Percentiles rank a stretch among this genome's conserved stretches.
Evolutionary conservation across 331 rosid genomes (phyloP).

Genomic region (Stylosanthes scabra): DNA sequence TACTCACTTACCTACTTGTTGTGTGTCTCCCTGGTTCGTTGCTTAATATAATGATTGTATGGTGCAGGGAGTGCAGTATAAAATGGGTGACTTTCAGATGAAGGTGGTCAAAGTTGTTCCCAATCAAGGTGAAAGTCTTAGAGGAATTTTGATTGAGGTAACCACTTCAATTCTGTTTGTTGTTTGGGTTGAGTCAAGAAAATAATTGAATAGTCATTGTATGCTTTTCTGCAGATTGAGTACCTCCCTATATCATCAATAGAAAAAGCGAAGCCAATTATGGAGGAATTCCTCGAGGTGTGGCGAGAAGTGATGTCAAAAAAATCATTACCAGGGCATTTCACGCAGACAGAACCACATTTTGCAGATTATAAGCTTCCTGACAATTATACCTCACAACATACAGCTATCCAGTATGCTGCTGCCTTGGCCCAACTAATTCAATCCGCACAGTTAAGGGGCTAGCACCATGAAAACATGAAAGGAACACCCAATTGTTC

Average conservation of each 20-base stretch:
- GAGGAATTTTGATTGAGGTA: slow-evolving; percentile 97
- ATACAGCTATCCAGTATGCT: slow-evolving; percentile 90
- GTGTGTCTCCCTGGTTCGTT: background rate
- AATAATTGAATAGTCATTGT: no score
- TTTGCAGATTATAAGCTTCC: slow-evolving; percentile 78
- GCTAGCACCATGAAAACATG: slow-evolving; percentile 32
- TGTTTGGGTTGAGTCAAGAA: background rate
- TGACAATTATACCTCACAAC: slow-evolving; percentile 75
- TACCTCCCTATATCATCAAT: slow-evolving; percentile 85
- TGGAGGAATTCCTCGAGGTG: slow-evolving; percentile 77
- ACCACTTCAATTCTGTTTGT: background rate
- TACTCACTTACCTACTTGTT: background rate
- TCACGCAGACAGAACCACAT: slow-evolving; percentile 72
- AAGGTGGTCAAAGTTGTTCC: slow-evolving; percentile 84
- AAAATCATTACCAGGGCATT: slow-evolving; percentile 86
- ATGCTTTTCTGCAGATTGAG: slow-evolving; percentile 64
- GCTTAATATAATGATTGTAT: slow-evolving; percentile 17
- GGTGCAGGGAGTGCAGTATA: slow-evolving; percentile 77
- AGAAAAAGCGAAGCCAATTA: slow-evolving; percentile 70
- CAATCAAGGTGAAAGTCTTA: slow-evolving; percentile 66
- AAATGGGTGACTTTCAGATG: slow-evolving; percentile 83
- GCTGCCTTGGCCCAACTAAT: slow-evolving; percentile 77
- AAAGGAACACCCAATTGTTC: no score
- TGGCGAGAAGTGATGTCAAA: slow-evolving; percentile 81
- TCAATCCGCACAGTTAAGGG: slow-evolving; percentile 71